Evolutionary conservation across 805 yeast species (phyloP), one percentile per base, ranked within the genome.

Genomic region (Lachancea sp.): DNA sequence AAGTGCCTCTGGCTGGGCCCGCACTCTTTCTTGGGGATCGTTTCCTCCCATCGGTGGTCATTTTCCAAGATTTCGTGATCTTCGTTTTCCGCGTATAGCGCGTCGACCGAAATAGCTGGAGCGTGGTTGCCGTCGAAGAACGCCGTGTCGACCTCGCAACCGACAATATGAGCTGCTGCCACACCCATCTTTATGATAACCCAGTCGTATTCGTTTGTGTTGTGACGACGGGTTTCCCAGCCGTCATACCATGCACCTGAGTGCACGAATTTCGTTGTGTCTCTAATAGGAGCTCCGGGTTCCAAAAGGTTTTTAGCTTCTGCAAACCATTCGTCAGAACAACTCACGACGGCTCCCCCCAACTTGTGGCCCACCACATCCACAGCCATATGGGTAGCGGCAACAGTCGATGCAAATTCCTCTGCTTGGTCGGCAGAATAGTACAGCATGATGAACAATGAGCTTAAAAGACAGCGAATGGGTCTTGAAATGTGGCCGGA

Each of bases 181-280:
- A 89, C 97, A 15, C 97, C 97, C 60, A 86, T 69, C 58, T 77
- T 74, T 60, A 89, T 65, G 21, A 85, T 69, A 15, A 85, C 96
- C 87, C 92, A 90, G 58, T 90, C 98, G 30, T 83, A 83, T 41
- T 77, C 86, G 41, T 70, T 84, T 1, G 77, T 65, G 62, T 90
- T 90, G 69, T 90, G 98, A 64, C 98, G 75, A 60, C 97, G 74
- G 9, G 97, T 90, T 64, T 90, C 97, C 97, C 97, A 90, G 17
- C 98, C 98, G 52, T 90, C 98, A 59, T 86, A 90, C 96, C 97
- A 90, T 3, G 96, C 96, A 38, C 97, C 97, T 3, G 89, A 75
- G 45, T 75, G 83, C 2, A 80, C 77, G 61, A 87, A 89, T 52
- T 75, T 72, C 21, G 88, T 82, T 8, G 83, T 81, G 52, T 87